These are phyloP conservation scores for Kwoniella shivajii DNA, from an alignment of 1,284 basidiomycete species.

Conservation along the genomic window DNA sequence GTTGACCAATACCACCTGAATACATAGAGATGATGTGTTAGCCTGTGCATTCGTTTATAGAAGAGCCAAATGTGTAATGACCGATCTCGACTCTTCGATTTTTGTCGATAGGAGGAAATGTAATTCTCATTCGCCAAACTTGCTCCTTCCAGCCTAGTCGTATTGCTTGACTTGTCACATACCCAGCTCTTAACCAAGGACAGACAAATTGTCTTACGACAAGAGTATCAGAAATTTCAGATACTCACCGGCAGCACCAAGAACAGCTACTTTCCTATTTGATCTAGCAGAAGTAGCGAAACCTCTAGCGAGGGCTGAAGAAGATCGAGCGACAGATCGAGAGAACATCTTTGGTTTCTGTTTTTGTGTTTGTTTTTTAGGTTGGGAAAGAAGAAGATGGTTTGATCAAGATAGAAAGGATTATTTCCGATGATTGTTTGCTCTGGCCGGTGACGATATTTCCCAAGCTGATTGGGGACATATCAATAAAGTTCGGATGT, in stretches of 20 bases:
- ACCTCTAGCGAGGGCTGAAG: slow-evolving; percentile 41
- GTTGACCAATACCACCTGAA: slow-evolving; percentile 77
- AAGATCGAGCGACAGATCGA: slow-evolving; percentile 32
- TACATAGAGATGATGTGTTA: neutral
- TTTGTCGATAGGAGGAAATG: too few species aligned
- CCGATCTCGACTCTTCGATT: too few species aligned
- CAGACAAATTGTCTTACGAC: neutral
- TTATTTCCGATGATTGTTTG: neutral
- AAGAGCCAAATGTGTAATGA: too few species aligned
- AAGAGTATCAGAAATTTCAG: neutral
- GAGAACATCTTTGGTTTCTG: slow-evolving; percentile 39
- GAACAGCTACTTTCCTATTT: slow-evolving; percentile 53
- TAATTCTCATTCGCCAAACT: too few species aligned
- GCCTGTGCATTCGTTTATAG: too few species aligned
- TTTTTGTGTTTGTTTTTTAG: slow-evolving; percentile 12
- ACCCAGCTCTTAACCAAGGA: too few species aligned
- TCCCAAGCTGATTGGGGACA: neutral
- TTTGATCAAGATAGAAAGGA: slow-evolving; percentile 8
- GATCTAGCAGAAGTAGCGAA: slow-evolving; percentile 52
- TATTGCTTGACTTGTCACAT: too few species aligned
- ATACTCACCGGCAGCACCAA: slow-evolving; percentile 49
- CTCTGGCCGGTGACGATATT: neutral
- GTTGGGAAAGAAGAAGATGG: slow-evolving; percentile 9
- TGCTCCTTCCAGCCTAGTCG: too few species aligned
- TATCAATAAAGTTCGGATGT: slow-evolving; percentile 1